These are phyloP conservation scores for Neocatenulostroma microsporum DNA, from an alignment of 2,329 filamentous ascomycete species.

Conservation along the genomic window DNA sequence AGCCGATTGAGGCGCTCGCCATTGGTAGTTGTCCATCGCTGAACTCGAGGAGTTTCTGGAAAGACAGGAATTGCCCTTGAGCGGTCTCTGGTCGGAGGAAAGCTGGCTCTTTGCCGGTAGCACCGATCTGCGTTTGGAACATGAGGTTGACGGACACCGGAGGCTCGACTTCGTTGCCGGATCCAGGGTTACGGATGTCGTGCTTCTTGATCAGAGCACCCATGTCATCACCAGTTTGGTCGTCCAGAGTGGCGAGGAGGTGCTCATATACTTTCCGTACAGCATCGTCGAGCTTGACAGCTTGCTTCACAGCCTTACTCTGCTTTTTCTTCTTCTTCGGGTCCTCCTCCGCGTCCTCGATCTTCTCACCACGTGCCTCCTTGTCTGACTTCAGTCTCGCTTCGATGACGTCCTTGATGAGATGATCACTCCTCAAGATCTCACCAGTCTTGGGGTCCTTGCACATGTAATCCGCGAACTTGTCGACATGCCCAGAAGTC, in stretches of 20 bases:
- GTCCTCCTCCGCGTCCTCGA: constrained; percentile 66
- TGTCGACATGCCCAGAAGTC: constrained; percentile 89
- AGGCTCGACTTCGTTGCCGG: constrained; percentile 64
- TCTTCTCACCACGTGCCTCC: constrained; percentile 76
- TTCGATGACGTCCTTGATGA: constrained; percentile 92
- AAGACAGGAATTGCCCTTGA: constrained; percentile 97
- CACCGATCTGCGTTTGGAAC: constrained; percentile 94
- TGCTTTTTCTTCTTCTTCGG: constrained; percentile 79
- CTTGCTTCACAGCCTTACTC: constrained; percentile 50
- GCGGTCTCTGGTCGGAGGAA: constrained; percentile 92
- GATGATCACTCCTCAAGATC: constrained; percentile 90
- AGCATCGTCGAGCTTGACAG: constrained; percentile 77
- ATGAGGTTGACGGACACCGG: constrained; percentile 96
- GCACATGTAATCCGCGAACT: constrained; percentile 97
- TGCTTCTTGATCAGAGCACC: constrained; percentile 84
- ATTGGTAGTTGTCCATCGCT: constrained; percentile 95
- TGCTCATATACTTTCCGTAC: constrained; percentile 86
- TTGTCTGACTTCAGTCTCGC: constrained; percentile 80
- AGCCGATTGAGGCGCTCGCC: constrained; percentile 92
- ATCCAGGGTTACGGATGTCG: constrained; percentile 80
- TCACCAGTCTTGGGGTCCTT: constrained; percentile 89
- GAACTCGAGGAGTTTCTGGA: constrained; percentile 91
- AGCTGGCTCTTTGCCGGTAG: constrained; percentile 76
- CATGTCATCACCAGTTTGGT: constrained; percentile 81
- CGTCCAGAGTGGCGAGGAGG: constrained; percentile 86